These are phyloP conservation scores for Aspergillus olivimuriae DNA, from an alignment of 495 filamentous ascomycete species.

Conservation along the genomic window DNA sequence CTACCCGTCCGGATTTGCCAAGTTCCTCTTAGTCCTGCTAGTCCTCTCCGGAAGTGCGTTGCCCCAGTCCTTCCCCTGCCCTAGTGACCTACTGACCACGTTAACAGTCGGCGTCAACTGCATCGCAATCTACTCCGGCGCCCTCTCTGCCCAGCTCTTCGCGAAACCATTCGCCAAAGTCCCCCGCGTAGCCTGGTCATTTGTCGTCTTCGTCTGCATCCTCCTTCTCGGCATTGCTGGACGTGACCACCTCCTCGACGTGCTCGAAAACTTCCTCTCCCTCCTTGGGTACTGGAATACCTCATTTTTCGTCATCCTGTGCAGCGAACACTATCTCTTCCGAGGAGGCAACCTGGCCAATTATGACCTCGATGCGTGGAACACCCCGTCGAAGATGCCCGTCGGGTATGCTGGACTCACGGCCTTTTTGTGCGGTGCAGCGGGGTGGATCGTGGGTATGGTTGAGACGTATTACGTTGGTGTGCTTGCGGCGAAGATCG, in stretches of 20 bases:
- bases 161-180: conserved; percentile 32
- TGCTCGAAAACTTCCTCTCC: conserved; percentile 49
- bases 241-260: conserved; percentile 29
- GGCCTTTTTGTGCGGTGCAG: conserved; percentile 28
- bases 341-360: conserved; percentile 41
- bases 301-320: conserved; percentile 50
- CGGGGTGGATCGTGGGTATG: conserved; percentile 34
- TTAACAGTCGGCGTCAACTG: conserved; percentile 29
- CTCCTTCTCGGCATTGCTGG: conserved; percentile 36
- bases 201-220: conserved; percentile 34
- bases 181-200: conserved; percentile 37
- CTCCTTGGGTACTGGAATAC: conserved; percentile 57
- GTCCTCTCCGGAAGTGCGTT: conserved; percentile 40
- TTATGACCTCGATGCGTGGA: conserved; percentile 34
- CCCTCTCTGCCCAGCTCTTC: conserved; percentile 37
- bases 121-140: conserved; percentile 37
- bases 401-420: conserved; percentile 22
- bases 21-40: conserved; percentile 51
- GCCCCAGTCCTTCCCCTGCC: background rate
- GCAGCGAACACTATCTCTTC: conserved; percentile 56
- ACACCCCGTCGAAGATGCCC: conserved; percentile 25
- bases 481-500: conserved; percentile 18
- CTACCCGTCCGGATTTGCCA: conserved; percentile 51
- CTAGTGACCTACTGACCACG: background rate
- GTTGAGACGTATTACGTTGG: conserved; percentile 32